Evolutionary conservation across 371 early-diverging fungal genomes (phyloP), one percentile per base, ranked within the genome.

Genomic region (Saksenaea oblongispora): DNA sequence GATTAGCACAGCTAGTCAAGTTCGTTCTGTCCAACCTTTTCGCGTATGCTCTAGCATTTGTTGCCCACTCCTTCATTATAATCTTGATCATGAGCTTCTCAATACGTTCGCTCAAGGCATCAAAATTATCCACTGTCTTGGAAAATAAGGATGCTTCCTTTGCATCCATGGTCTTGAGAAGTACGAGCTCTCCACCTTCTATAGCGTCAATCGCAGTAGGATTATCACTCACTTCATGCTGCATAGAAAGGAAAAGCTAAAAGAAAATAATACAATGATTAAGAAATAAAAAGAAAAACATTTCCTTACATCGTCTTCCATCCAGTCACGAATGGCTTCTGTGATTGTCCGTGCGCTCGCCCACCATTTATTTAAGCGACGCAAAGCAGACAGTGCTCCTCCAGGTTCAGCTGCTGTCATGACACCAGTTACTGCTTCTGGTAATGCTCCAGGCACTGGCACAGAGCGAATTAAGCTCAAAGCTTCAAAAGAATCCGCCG

Each of bases 51-150:
- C 85, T 82, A 39, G 87, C 70, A 54, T 76, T 75, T 13, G 75
- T 76, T 35, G 76, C 77, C 74, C 89, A 89, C 24, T 87, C 88
- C 61, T 87, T 84, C 14, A 83, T 70, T 15, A 85, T 74, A 42
- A 84, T 83, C 53, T 78, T 80, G 5, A 85, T 71, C 27, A 86
- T 73, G 9, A 88, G 59, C 17, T 80, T 82, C 53, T 84, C 82
- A 17, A 84, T 78, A 2, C 86, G 73, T 44, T 75, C 64, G 28
- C 71, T 74, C 11, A 85, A 47, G 34, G 70, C 77, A 1, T 69
- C 59, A 42, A 66, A 78, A 0, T 64, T 68, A 11, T 26, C 58
- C 8, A 75, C 56, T 1, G 70, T 69, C 11, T 67, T 66, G 1
- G 74, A 59, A 55, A 79, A 69, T 10, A 71, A 0, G 53, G 67